Evolutionary conservation across 2,329 filamentous ascomycete species (phyloP).

Genomic region (Microcyclosporella mali): DNA sequence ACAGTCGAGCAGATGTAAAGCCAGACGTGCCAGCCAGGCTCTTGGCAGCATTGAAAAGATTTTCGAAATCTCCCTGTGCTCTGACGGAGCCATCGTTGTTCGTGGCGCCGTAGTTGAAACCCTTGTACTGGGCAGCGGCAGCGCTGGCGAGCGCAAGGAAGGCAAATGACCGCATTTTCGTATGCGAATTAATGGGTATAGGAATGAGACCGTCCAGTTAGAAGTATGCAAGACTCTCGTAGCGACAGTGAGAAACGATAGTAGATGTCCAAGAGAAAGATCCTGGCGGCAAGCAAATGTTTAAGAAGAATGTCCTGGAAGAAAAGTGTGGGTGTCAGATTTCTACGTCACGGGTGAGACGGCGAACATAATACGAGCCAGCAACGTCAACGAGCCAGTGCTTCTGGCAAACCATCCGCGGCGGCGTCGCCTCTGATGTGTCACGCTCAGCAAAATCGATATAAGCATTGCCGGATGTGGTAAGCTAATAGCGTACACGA

Average conservation of each 20-base stretch:
- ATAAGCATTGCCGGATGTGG: constrained; percentile 2
- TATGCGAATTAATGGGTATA: constrained; percentile 2
- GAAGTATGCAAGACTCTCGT: not conserved
- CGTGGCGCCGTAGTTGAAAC: constrained; percentile 68
- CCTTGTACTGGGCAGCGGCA: constrained; percentile 44
- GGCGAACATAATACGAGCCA: not conserved
- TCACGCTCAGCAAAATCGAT: constrained; percentile 8
- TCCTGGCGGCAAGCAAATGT: too few species aligned
- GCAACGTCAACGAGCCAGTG: not conserved
- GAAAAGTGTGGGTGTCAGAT: not conserved
- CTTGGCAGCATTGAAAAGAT: constrained; percentile 61
- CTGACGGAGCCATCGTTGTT: constrained; percentile 57
- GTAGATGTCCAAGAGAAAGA: not conserved
- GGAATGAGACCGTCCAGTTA: not conserved
- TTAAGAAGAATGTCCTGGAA: not conserved
- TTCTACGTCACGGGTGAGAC: not conserved
- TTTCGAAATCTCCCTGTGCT: constrained; percentile 59
- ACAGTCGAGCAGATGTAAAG: constrained; percentile 48
- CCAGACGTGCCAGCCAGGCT: constrained; percentile 52
- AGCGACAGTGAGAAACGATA: not conserved
- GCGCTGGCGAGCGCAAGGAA: constrained; percentile 34
- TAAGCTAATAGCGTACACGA: not conserved
- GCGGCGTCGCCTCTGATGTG: not conserved
- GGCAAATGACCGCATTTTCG: constrained; percentile 31
- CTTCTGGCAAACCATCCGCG: not conserved